Percentiles rank a stretch among this genome's conserved stretches.
Conservation (phyloP, 768 basidiomycete species). For the Heimioporus sp. region DNA sequence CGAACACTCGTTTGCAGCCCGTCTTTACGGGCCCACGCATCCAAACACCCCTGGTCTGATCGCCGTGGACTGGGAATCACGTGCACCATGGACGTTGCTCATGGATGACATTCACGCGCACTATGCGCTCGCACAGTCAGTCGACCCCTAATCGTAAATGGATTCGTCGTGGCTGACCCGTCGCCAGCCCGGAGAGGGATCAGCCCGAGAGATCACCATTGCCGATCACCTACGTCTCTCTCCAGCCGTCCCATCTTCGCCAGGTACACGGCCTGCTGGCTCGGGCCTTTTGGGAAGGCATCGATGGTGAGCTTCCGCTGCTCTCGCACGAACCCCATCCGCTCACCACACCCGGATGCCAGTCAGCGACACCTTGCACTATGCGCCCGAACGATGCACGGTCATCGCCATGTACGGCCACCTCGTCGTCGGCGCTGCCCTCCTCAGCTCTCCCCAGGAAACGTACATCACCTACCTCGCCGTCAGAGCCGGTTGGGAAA, state of each 20-base stretch:
- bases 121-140: conserved; percentile 57
- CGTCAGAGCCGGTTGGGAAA: conserved; percentile 80
- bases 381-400: conserved; percentile 68
- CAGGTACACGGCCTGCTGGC: conserved; percentile 73
- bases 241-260: conserved; percentile 55
- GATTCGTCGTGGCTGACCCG: background rate
- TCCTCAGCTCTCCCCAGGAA: conserved; percentile 75
- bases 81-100: conserved; percentile 70
- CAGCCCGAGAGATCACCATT: conserved; percentile 39
- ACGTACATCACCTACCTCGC: conserved; percentile 83
- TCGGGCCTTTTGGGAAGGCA: conserved; percentile 73
- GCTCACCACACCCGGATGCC: background rate
- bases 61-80: conserved; percentile 70
- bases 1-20: conserved; percentile 62
- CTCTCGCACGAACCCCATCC: background rate
- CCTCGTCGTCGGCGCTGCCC: conserved; percentile 71
- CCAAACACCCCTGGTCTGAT: conserved; percentile 38
- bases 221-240: conserved; percentile 62
- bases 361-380: conserved; percentile 73
- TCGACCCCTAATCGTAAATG: background rate
- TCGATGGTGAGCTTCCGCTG: conserved; percentile 51
- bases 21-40: conserved; percentile 45
- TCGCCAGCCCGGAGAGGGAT: conserved; percentile 53
- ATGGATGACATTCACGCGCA: conserved; percentile 73
- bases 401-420: conserved; percentile 71